phyloP scores from a whole-genome alignment of 2,329 filamentous ascomycete genomes.

The Anthostomella pinea region DNA sequence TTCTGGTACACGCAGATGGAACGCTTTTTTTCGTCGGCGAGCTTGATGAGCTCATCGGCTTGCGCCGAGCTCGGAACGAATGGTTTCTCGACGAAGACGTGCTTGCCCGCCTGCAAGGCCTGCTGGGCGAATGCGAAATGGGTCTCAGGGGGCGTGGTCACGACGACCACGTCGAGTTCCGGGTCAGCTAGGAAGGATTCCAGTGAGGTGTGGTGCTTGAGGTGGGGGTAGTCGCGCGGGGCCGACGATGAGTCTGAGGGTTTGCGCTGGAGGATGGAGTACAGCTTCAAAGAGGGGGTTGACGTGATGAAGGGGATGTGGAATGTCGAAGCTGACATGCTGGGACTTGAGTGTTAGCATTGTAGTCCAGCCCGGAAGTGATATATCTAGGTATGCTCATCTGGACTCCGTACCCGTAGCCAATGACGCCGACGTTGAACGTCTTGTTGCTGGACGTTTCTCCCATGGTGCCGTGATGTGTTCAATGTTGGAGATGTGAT shows the following conservation, averaged over 20 bases:
- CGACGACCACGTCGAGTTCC: constrained; percentile 64
- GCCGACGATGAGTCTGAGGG: constrained; percentile 65
- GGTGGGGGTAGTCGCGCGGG: constrained; percentile 61
- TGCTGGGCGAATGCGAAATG: constrained; percentile 65
- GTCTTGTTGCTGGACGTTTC: constrained; percentile 33
- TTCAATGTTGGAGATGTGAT: not conserved
- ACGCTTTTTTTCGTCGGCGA: constrained; percentile 49
- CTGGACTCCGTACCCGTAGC: constrained; percentile 46
- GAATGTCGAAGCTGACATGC: constrained; percentile 71
- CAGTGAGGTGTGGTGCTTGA: constrained; percentile 61
- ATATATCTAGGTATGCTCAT: too few species aligned
- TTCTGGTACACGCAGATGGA: constrained; percentile 72
- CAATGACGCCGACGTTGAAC: constrained; percentile 50
- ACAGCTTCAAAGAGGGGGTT: constrained; percentile 62
- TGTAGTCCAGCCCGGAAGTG: too few species aligned
- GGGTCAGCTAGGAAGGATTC: constrained; percentile 64
- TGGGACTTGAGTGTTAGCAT: constrained; percentile 28
- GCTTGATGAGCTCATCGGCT: constrained; percentile 58
- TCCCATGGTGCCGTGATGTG: constrained; percentile 4
- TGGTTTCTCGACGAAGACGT: constrained; percentile 80
- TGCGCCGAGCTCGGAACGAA: constrained; percentile 71
- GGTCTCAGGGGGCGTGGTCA: constrained; percentile 69
- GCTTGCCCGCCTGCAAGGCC: constrained; percentile 68
- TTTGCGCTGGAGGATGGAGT: constrained; percentile 73
- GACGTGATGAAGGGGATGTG: constrained; percentile 75